These are phyloP conservation scores for Typha latifolia DNA, from an alignment of 176 grass and related monocot genomes.

Conservation along the genomic window DNA sequence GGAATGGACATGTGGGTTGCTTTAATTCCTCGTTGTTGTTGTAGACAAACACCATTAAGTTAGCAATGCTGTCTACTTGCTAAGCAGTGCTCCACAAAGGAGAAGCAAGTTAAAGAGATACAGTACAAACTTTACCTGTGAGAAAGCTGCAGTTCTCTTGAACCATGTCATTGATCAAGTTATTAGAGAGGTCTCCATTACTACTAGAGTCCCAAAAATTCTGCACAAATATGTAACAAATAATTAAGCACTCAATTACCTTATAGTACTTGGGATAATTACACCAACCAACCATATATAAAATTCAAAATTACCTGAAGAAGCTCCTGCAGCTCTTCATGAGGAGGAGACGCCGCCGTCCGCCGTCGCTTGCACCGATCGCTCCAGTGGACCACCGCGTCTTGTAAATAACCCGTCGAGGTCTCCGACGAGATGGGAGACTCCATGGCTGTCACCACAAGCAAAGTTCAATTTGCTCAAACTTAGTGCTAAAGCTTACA, in stretches of 20 bases:
- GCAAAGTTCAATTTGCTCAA: neutral
- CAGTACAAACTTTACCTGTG: constrained; percentile 9
- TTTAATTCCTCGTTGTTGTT: no score
- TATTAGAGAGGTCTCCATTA: constrained; percentile 29
- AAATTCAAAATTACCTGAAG: constrained; percentile 36
- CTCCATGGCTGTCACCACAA: constrained; percentile 26
- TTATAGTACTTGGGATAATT: no score
- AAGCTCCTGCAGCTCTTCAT: constrained; percentile 41
- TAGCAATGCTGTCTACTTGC: neutral
- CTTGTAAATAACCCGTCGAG: constrained; percentile 53
- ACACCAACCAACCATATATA: neutral
- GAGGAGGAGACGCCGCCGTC: constrained; percentile 5
- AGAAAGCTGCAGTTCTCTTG: constrained; percentile 12
- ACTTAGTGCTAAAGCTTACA: neutral
- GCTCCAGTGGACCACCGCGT: constrained; percentile 34
- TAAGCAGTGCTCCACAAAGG: neutral
- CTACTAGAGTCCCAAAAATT: constrained; percentile 59
- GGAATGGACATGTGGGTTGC: neutral
- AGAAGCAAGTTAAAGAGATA: neutral
- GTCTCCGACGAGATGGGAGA: constrained; percentile 34
- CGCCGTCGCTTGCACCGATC: constrained; percentile 21
- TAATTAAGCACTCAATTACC: neutral
- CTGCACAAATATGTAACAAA: constrained; percentile 23
- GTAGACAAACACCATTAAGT: neutral
- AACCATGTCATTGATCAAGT: neutral